Conservation (phyloP, 116 monocot genomes). For the Zostera marina region DNA sequence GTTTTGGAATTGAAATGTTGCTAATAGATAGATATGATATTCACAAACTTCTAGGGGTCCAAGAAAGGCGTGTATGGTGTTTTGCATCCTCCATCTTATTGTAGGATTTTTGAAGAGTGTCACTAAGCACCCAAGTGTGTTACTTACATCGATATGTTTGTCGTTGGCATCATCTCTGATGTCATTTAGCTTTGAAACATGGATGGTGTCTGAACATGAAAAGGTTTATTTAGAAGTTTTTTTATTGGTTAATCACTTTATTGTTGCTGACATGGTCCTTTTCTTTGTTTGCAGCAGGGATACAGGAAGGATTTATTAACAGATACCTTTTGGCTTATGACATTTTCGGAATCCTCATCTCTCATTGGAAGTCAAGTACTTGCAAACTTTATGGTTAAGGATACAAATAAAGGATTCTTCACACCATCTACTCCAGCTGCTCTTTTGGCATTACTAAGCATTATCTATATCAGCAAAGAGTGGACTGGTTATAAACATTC, state of each 20-base stretch:
- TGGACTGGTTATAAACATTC: conserved; percentile 31
- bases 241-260: not conserved
- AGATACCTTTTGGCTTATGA: conserved; percentile 88
- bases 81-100: conserved; percentile 59
- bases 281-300: conserved; percentile 59
- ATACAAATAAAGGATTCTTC: conserved; percentile 36
- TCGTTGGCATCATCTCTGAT: conserved; percentile 60
- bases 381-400: conserved; percentile 53
- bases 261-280: not conserved
- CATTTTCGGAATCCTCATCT: conserved; percentile 65
- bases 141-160: conserved; percentile 31
- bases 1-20: not conserved
- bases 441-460: conserved; percentile 39
- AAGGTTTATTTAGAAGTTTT: conserved; percentile 34
- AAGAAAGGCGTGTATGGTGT: conserved; percentile 52
- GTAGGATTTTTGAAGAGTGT: conserved; percentile 40
- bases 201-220: conserved; percentile 78
- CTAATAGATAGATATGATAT: conserved; percentile 3
- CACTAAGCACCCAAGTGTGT: conserved; percentile 32
- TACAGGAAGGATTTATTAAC: conserved; percentile 52
- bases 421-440: conserved; percentile 30
- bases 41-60: conserved; percentile 44
- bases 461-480: conserved; percentile 56
- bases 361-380: conserved; percentile 70
- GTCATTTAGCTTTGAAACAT: conserved; percentile 83